phyloP scores from a whole-genome alignment of 306 rosid species.

The Trichosanthes truncata region DNA sequence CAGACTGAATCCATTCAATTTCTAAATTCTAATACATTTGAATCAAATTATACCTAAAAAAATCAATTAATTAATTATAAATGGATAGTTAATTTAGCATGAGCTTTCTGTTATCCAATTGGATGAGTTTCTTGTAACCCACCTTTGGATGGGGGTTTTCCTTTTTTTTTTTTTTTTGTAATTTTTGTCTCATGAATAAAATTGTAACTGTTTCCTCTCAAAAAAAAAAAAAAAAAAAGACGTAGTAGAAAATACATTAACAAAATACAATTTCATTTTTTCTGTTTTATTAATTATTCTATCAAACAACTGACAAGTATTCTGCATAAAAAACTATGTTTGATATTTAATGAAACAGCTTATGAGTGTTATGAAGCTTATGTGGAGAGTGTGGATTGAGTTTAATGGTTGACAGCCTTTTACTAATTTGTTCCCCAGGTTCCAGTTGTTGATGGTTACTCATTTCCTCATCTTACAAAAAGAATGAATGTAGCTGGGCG shows the following conservation, averaged over 20 bases:
- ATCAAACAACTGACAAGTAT: neutral
- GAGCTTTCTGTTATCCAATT: neutral
- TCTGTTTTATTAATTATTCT: neutral
- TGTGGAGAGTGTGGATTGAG: neutral
- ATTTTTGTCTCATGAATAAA: no score
- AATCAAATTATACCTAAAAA: neutral
- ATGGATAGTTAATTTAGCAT: neutral
- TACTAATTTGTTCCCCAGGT: slow-evolving; percentile 43
- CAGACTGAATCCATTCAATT: neutral
- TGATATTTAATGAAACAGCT: neutral
- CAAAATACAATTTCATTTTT: neutral
- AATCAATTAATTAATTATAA: no score
- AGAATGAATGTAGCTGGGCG: slow-evolving; percentile 99
- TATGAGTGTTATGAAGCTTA: neutral
- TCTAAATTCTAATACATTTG: neutral
- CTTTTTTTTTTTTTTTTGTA: neutral
- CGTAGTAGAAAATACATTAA: neutral
- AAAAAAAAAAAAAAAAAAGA: no score
- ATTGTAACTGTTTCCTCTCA: no score
- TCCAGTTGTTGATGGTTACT: slow-evolving; percentile 98
- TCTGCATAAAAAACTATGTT: neutral
- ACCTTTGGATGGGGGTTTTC: neutral
- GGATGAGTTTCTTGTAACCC: no score
- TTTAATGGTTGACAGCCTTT: neutral
- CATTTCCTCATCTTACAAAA: slow-evolving; percentile 95